Evolutionary conservation across 2,329 filamentous ascomycete genomes (phyloP), one percentile per base, ranked within the genome.

Genomic region (Metarhizium rileyi): DNA sequence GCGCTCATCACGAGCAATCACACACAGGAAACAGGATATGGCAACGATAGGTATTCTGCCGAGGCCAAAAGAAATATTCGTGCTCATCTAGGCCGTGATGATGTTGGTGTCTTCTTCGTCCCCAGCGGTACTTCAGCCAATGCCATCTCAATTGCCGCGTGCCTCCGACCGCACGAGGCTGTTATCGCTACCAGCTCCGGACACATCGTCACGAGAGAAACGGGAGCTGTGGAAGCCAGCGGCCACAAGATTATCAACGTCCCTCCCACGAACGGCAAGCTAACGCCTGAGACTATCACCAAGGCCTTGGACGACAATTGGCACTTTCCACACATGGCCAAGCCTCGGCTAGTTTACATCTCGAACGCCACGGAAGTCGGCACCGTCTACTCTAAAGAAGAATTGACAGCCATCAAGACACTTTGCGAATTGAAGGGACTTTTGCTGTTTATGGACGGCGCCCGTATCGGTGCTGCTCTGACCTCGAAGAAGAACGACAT

Each of bases 231-330:
- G 5, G 73, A 76, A 52, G 72, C 73, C 1, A 71, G 68, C 5
- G 73, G 73, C 0, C 74, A 76, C 60, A 76, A 76, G 52, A 73
- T 76, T 36, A 76, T 76, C 56, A 66, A 69, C 2, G 73, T 74
- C 1, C 63, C 65, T 1, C 69, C 70, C 0, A 58, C 65, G 0
- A 66, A 73, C 33, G 73, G 74, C 18, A 76, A 76, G 48, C 63
- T 76, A 57, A 75, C 72, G 0, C 67, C 72, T 0, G 56, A 59
- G 10, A 65, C 63, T 28, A 66, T 76, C 28, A 61, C 65, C 50
- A 64, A 66, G 5, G 70, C 71, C 0, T 52, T 76, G 4, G 67
- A 70, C 7, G 68, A 72, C 41, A 75, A 76, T 50, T 71, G 70
- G 59, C 73, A 75, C 56, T 75, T 69, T 50, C 74, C 73, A 1